Base-by-base conservation (phyloP, 805 yeast genomes). In the Cyberlindnera xishuangbannaensis region DNA sequence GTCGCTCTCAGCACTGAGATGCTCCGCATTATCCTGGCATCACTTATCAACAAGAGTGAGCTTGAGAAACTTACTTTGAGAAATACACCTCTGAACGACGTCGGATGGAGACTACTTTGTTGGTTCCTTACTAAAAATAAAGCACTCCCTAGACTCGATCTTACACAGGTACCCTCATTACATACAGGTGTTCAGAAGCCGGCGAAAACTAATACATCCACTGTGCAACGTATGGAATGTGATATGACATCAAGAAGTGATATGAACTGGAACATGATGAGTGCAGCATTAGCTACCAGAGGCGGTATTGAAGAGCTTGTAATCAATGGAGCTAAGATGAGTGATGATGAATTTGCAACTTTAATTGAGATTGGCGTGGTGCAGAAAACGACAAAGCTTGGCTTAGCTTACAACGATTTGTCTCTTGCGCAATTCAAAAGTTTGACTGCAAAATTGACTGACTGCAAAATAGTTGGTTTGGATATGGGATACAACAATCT, bases 401-500 rank as follows among this genome's bases (percentile, higher is more conserved):
- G 96, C 0, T 58, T 88, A 26, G 95, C 95, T 1, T 82, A 79
- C 53, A 85, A 84, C 53, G 76, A 77, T 11, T 59, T 88, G 17
- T 59, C 73, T 0, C 59, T 62, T 2, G 66, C 66, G 14, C 94
- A 88, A 42, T 60, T 81, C 34, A 60, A 64, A 33, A 54, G 71
- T 9, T 43, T 84, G n/a, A 74, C 78, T 2, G 56, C 69, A 20
- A 82, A 88, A 83, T 44, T 83, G 25, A 46, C 53, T 37, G 58
- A 50, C 12, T 56, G 58, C 29, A 61, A 50, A 18, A 69, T 78
- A 5, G 53, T 76, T 28, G 96, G 95, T 1, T 45, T 88, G 8
- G 96, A 87, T 61, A 49, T 88, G 8, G 95, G 94, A 4, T 88
- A 80, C 49, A 88, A 88, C 50, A 87, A 85, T 52, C 58, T 75